These are phyloP conservation scores for Trichosanthes truncata DNA, from an alignment of 306 rosid species.

Conservation along the genomic window DNA sequence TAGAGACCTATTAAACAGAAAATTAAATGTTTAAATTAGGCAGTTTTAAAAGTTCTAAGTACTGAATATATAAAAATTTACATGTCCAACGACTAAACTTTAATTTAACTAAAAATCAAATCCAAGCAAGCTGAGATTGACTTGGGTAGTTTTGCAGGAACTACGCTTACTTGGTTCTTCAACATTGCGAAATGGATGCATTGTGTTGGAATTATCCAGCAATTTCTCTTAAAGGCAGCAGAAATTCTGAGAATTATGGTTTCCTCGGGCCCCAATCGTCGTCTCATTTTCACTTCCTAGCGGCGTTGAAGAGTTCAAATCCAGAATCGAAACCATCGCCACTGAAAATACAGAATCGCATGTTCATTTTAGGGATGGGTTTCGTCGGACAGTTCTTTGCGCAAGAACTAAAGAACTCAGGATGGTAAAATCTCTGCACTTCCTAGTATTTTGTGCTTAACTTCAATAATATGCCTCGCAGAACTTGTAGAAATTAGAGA, in stretches of 20 bases:
- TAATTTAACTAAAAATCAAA: neutral
- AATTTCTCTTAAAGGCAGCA: neutral
- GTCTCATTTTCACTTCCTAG: neutral
- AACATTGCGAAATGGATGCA: neutral
- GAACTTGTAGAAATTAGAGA: neutral
- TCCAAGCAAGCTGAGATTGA: neutral
- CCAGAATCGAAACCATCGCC: conserved; percentile 7
- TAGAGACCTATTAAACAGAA: too few species aligned
- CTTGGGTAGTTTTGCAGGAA: neutral
- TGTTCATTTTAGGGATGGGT: conserved; percentile 70
- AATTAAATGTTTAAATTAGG: too few species aligned
- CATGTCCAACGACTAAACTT: too few species aligned
- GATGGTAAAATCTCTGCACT: conserved; percentile 41
- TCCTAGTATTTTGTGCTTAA: neutral
- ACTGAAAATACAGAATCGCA: conserved; percentile 25
- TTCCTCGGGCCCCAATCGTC: neutral
- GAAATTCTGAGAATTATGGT: neutral
- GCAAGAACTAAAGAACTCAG: conserved; percentile 45
- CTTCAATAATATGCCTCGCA: neutral
- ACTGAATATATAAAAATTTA: too few species aligned
- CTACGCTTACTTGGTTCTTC: neutral
- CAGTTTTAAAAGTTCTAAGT: too few species aligned
- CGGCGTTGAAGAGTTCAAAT: neutral
- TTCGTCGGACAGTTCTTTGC: conserved; percentile 59
- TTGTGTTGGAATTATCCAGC: neutral